Evolutionary conservation across 2,329 filamentous ascomycete genomes (phyloP), one percentile per base, ranked within the genome.

Genomic region (Penicillium digitatum): DNA sequence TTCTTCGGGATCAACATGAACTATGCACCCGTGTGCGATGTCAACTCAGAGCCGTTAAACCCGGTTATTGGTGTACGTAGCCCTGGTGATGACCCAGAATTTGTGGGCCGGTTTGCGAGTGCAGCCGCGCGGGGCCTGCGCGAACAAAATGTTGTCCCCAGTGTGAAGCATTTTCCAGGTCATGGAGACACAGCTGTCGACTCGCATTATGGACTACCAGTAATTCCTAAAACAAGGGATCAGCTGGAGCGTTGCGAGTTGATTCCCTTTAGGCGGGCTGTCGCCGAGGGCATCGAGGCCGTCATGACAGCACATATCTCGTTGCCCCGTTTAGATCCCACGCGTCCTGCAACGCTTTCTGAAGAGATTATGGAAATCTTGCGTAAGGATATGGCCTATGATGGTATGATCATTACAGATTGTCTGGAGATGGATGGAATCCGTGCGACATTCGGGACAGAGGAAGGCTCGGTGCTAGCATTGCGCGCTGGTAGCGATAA

Each of bases 301-400:
- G 68, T 79, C 9, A 78, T 79, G 75, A 77, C 73, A 4, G 74
- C 76, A 10, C 75, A 78, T 60, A 77, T 77, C 62, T 69, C 72
- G 12, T 55, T 78, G 46, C 71, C 74, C 14, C 65, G 58, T 11
- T 64, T 77, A 40, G 69, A 68, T 38, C 63, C 67, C 29, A 65
- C 62, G n/a, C 61, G 75, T 1, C 76, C 75, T 5, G 74, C 74
- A 10, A 77, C 74, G 5, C 59, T 78, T 20, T 76, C 71, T 22
- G 62, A 69, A 0, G 65, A 70, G 35, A 70, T 64, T 1, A 65
- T 77, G 51, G 67, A 68, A 0, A 72, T 77, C 37, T 55, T 78
- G 16, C 74, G 76, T 5, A 62, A 71, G 9, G 74, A 76, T 35
- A 76, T 77, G 69, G 66, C 71, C 16, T 77, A 76, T 56, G 66